These are phyloP conservation scores for Hibiscus tridactylites DNA, from an alignment of 345 rosid genomes.

Conservation along the genomic window DNA sequence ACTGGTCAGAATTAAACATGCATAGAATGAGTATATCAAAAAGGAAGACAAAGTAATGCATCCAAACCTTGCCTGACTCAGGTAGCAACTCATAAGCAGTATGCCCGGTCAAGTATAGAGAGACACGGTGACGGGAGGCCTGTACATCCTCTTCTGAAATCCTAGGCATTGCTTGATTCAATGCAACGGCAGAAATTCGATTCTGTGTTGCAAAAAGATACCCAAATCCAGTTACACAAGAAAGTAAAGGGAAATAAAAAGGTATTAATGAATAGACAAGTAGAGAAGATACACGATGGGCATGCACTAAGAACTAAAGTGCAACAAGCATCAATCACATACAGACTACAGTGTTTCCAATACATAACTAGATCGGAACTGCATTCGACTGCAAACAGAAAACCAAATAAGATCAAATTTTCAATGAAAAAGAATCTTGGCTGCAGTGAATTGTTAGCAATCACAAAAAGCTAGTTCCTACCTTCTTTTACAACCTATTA, in stretches of 20 bases:
- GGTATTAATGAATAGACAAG: neutral
- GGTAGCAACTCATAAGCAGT: conserved; percentile 70
- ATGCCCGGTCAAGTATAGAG: conserved; percentile 42
- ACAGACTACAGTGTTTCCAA: neutral
- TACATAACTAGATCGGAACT: neutral
- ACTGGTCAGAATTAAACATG: neutral
- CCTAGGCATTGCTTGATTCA: conserved; percentile 25
- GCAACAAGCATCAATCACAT: conserved; percentile 1
- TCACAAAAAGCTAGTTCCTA: neutral
- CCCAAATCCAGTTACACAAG: too few relatives aligned
- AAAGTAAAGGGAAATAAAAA: neutral
- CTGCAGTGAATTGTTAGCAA: too few relatives aligned
- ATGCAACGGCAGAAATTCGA: conserved; percentile 25
- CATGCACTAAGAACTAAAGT: neutral
- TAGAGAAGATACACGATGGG: neutral
- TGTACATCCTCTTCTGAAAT: conserved; percentile 33
- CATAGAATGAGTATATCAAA: neutral
- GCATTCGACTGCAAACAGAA: neutral
- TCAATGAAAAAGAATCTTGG: neutral
- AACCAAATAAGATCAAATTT: neutral
- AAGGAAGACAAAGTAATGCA: conserved; percentile 15
- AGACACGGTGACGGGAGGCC: conserved; percentile 40
- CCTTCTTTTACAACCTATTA: neutral
- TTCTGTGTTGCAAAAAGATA: conserved; percentile 24
- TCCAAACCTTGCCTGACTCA: conserved; percentile 81